phyloP scores from a whole-genome alignment of 2,329 filamentous ascomycete species.

The Cladosporium cucumerinum region DNA sequence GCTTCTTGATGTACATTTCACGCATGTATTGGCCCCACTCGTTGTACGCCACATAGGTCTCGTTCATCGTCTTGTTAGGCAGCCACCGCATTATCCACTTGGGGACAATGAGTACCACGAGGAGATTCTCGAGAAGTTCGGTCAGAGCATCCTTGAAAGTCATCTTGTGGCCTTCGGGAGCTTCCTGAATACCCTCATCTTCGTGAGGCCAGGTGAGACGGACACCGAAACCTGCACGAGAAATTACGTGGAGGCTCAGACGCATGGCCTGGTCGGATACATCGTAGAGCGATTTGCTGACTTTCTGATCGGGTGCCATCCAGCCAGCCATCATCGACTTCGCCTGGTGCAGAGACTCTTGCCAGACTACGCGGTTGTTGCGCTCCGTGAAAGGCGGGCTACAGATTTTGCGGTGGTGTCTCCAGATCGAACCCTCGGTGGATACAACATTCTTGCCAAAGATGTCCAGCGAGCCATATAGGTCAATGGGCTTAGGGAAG shows the following conservation, averaged over 20 bases:
- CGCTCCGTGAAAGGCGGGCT: conserved; percentile 72
- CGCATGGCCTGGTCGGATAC: conserved; percentile 65
- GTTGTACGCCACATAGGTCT: conserved; percentile 52
- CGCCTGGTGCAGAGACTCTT: conserved; percentile 62
- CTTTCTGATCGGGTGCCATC: conserved; percentile 44
- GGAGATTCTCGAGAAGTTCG: conserved; percentile 59
- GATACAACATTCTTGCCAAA: conserved; percentile 69
- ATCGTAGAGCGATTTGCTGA: conserved; percentile 51
- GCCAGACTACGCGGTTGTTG: conserved; percentile 66
- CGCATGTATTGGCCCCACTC: conserved; percentile 70
- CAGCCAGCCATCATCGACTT: conserved; percentile 59
- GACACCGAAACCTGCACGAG: conserved; percentile 68
- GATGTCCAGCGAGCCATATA: conserved; percentile 58
- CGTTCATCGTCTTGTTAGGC: conserved; percentile 52
- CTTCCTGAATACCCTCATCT: conserved; percentile 29
- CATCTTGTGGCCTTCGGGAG: conserved; percentile 56
- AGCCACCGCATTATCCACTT: conserved; percentile 52
- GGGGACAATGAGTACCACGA: conserved; percentile 60
- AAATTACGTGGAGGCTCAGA: conserved; percentile 57
- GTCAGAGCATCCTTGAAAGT: conserved; percentile 64
- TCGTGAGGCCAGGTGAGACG: conserved; percentile 59
- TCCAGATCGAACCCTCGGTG: conserved; percentile 67
- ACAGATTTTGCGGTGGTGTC: conserved; percentile 68
- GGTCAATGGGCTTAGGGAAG: conserved; percentile 65
- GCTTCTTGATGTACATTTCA: conserved; percentile 64